These are phyloP conservation scores for Salvia splendens DNA, from an alignment of 257 asterid genomes.

Conservation along the genomic window DNA sequence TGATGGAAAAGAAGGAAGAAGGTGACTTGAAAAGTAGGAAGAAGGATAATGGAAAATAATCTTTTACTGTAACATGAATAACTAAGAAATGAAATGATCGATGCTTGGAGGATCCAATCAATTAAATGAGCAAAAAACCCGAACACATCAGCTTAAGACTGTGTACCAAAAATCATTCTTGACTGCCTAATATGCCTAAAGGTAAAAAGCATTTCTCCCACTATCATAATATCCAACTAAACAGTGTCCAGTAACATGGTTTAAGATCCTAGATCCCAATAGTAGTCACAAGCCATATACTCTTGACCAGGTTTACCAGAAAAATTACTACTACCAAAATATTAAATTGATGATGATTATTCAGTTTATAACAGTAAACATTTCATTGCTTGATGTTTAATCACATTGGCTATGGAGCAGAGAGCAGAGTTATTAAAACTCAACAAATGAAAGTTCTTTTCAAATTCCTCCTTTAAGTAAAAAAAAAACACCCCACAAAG, in stretches of 20 bases:
- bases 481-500: constrained; percentile 7
- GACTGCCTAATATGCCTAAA: background rate
- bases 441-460: background rate
- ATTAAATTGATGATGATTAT: background rate
- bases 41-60: background rate
- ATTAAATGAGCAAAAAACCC: background rate
- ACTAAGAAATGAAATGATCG: background rate
- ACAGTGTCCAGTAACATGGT: background rate
- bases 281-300: background rate
- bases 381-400: background rate
- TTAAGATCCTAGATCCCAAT: background rate
- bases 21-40: background rate
- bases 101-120: background rate
- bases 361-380: constrained; percentile 4
- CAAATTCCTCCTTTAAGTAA: background rate
- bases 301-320: background rate
- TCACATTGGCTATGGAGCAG: background rate
- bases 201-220: background rate
- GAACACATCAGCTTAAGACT: constrained; percentile 9
- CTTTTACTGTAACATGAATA: background rate
- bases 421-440: background rate
- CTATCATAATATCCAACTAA: background rate
- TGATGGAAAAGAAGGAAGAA: background rate
- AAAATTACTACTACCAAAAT: background rate
- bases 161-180: background rate